These are phyloP conservation scores for Telfairia occidentalis DNA, from an alignment of 331 rosid genomes.

Conservation along the genomic window DNA sequence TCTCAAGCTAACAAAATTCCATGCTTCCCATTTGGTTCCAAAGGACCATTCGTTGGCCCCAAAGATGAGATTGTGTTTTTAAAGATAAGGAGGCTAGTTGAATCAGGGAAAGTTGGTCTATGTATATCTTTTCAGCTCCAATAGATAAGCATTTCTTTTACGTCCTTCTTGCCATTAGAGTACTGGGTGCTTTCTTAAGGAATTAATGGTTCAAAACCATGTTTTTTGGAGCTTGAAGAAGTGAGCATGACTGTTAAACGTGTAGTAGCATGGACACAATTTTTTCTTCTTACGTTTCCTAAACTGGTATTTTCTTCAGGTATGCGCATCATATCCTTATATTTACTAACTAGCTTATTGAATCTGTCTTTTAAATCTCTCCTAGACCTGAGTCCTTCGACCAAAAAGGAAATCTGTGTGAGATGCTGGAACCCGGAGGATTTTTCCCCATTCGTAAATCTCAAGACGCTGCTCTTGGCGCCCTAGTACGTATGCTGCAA, in stretches of 20 bases:
- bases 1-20: background rate
- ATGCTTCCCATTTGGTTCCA: background rate
- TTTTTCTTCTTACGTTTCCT: background rate
- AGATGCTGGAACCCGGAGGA: constrained; percentile 51
- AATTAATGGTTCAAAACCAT: background rate
- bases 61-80: background rate
- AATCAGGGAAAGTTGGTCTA: background rate
- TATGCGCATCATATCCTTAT: background rate
- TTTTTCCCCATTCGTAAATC: constrained; percentile 51
- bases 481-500: constrained; percentile 51
- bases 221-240: background rate
- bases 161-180: background rate
- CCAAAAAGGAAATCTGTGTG: constrained; percentile 35
- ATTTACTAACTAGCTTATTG: background rate
- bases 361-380: background rate
- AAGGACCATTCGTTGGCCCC: background rate
- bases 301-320: background rate
- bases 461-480: constrained; percentile 78
- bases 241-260: background rate
- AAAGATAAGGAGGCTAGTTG: background rate
- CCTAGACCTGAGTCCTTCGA: constrained; percentile 56
- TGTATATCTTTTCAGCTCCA: background rate
- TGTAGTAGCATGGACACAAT: background rate
- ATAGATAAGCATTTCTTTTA: background rate
- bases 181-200: background rate